phyloP scores from a whole-genome alignment of 129 eudicot genomes.

The Flaveria sonorensis region DNA sequence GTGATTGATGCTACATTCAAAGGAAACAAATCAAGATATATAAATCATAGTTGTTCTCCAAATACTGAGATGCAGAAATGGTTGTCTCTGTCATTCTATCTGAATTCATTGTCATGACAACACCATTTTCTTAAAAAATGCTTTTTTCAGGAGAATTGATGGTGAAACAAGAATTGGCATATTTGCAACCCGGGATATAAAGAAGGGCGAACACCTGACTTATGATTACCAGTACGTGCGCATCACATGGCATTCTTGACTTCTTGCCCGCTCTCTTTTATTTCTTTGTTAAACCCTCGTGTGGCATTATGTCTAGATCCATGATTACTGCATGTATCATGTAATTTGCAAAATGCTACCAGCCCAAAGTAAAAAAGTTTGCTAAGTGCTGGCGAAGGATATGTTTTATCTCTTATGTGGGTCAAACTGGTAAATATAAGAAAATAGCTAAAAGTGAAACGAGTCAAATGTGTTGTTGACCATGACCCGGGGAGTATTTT shows the following conservation, averaged over 20 bases:
- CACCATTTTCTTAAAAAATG: conserved; percentile 2
- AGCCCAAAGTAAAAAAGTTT: not conserved
- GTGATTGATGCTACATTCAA: conserved; percentile 98
- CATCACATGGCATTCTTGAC: conserved; percentile 14
- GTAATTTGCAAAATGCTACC: conserved; percentile 10
- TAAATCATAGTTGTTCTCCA: conserved; percentile 95
- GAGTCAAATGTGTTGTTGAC: not conserved
- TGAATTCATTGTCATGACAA: conserved; percentile 7
- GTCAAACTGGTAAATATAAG: not conserved
- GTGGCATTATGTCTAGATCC: conserved; percentile 3
- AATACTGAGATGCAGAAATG: conserved; percentile 99
- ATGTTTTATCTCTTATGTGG: not conserved
- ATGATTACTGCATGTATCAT: not conserved
- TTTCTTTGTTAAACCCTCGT: conserved; percentile 16
- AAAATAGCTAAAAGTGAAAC: not conserved
- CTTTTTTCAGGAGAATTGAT: conserved; percentile 70
- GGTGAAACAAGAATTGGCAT: conserved; percentile 99
- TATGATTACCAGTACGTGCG: conserved; percentile 92
- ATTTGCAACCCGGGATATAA: conserved; percentile 86
- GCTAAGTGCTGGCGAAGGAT: not conserved
- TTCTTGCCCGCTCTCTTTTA: conserved; percentile 7
- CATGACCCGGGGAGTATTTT: not conserved
- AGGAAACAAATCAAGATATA: conserved; percentile 98
- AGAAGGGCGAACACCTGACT: conserved; percentile 87
- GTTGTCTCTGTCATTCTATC: conserved; percentile 42